phyloP scores from a whole-genome alignment of 2,329 filamentous ascomycete species.

The Microsporum audouinii region DNA sequence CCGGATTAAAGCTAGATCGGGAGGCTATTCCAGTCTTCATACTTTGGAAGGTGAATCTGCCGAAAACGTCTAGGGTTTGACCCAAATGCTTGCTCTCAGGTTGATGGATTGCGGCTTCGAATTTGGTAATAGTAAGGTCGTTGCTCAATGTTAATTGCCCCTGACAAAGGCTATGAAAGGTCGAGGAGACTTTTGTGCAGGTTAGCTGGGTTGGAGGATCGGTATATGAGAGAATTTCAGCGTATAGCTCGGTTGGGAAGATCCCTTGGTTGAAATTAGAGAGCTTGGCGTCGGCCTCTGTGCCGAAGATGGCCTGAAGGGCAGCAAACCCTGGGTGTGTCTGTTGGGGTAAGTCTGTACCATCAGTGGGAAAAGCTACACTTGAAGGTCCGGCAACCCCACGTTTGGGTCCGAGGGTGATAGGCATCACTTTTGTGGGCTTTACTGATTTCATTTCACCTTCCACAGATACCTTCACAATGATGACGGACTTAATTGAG shows the following conservation, averaged over 20 bases:
- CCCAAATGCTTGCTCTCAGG: background rate
- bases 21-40: background rate
- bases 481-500: background rate
- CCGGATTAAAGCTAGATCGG: background rate
- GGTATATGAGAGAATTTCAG: background rate
- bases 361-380: background rate
- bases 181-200: background rate
- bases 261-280: background rate
- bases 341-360: background rate
- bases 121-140: background rate
- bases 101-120: background rate
- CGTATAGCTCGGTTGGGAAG: background rate
- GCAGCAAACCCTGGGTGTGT: background rate
- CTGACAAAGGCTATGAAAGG: background rate
- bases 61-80: background rate
- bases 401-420: background rate
- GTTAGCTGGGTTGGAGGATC: background rate
- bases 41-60: background rate
- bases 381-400: background rate
- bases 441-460: background rate
- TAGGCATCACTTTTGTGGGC: background rate
- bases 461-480: background rate
- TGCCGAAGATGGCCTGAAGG: background rate
- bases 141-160: background rate
- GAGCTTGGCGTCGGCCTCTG: background rate